Base-by-base conservation (phyloP, 163 green algal species). In the Scenedesmus sp. region DNA sequence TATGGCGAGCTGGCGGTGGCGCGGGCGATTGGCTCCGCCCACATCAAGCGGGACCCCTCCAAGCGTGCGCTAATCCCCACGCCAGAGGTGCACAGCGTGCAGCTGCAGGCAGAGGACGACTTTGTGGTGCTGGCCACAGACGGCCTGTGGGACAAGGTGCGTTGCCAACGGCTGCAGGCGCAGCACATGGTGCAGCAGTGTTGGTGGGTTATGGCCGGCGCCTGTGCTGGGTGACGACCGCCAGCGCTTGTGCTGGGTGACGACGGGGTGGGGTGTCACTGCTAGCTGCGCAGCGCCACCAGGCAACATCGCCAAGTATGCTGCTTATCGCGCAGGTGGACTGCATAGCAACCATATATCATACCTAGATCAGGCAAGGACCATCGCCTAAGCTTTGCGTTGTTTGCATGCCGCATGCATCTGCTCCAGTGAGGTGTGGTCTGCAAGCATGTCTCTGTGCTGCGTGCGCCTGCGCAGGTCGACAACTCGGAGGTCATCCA, bases 1-100 rank as follows among this genome's bases (percentile, higher is more conserved):
- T 93, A 93, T 85, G 85, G 85, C 18, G 90, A 93, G 90, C 90
- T 93, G 67, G 90, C 85, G 16, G 90, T 93, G 8, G 85, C 84
- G 46, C 87, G 90, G 16, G 90, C 85, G 12, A 84, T 93, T 23
- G 90, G 90, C 46, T 84, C 55, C 4, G 55, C 64, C 34, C 74
- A 88, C 23, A 9, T 91, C 3, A 93, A 93, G 85, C 76, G 60
- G 52, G 90, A 93, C 85, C 90, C 90, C 46, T 81, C 23, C 66
- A 93, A 93, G 90, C 74, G 84, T 15, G 90, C 90, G 34, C 34
- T 93, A 60, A 93, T 85, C 13, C 66, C 64, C 20, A 84, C 62
- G 6, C 90, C 90, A 18, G 90, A 93, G 23, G 13, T 93, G 10
- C 57, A 64, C 54, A 93, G 77, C 73, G 57, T 91, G 15, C 84